Evolutionary conservation across 2,329 filamentous ascomycete genomes (phyloP), one percentile per base, ranked within the genome.

Genomic region (Aspergillus neotritici): DNA sequence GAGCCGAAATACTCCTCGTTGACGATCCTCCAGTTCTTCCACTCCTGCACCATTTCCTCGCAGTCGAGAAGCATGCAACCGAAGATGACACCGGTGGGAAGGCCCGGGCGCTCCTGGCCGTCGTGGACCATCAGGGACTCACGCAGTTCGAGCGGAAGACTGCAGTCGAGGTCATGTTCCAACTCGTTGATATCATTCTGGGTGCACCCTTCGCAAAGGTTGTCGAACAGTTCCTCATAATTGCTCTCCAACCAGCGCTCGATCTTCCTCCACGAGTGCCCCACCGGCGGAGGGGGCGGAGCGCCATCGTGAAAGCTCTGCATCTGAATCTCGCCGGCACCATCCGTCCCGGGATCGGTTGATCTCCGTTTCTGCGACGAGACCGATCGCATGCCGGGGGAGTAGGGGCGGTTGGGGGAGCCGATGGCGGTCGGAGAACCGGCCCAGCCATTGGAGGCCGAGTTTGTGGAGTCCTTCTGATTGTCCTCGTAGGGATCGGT

Each of bases 1-100:
- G 80, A 75, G 33, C 79, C 75, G 46, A 97, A 76, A 64, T 86
- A 95, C 61, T 96, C 87, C 46, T 91, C 82, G 62, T 95, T 95
- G 50, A 98, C 93, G 50, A 80, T 83, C 57, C 88, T 83, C 93
- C 93, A 98, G 62, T 95, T 94, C 58, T 87, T 85, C 87, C 91
- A 97, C 65, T 98, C 93, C 65, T 96, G 89, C 15, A 95, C 84
- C 55, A 98, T 95, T 63, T 98, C 93, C 67, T 98, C 93, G 62
- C 93, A 97, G 66, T 98, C 93, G 45, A 98, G 79, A 51, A 98
- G 72, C 93, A 98, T 98, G 63, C 82, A 85, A 47, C 90, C 80
- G 58, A 98, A 97, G 48, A 98, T 80, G 54, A 97, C 85, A 50
- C 93, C 93, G 0, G 91, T 96, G 1, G 93, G 93, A 44, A 78